Evolutionary conservation across 371 early-diverging fungal genomes (phyloP), one percentile per base, ranked within the genome.

Genomic region (Sporodiniella umbellata): DNA sequence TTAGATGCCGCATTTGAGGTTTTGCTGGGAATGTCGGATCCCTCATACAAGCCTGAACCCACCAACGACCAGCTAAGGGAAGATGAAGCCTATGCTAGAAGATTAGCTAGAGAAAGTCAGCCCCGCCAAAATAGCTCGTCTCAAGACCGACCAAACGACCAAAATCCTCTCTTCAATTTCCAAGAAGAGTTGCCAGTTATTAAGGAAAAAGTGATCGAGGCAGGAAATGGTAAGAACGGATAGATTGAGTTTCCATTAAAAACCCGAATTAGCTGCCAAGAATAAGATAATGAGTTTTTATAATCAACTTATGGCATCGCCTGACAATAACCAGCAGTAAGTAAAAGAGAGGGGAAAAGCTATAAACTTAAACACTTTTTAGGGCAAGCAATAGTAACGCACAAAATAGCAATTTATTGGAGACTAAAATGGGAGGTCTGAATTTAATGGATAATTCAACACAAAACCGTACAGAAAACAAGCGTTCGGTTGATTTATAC

Each of bases 101-200:
- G 54, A 11, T 48, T 69, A 14, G 63, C 65, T 26, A 35, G 66
- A 42, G 70, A 70, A 40, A 54, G 51, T 24, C 63, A 63, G 19
- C 33, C 42, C n/a, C 24, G 33, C 30, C 52, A 46, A 42, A 21
- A 44, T 24, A 33, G n/a, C n/a, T n/a, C 24, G 19, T 42, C 11
- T 33, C 39, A 21, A 48, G 31, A 37, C 39, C 44, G 17, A 43
- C 44, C 5, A 25, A 53, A 46, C 40, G 49, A 24, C 31, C 40
- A 38, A 42, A 48, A 12, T 48, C 55, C 66, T 22, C 19, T 54
- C 14, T 66, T 66, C 40, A 66, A 58, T 37, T 54, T 61, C 11
- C 61, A 66, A 66, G 64, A 68, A 24, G 68, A 68, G 23, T 54
- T 68, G 19, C 64, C 68, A 25, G 49, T 65, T 15, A 65, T 69